Conservation (phyloP, 306 rosid genomes). For the Malus sieversii region DNA sequence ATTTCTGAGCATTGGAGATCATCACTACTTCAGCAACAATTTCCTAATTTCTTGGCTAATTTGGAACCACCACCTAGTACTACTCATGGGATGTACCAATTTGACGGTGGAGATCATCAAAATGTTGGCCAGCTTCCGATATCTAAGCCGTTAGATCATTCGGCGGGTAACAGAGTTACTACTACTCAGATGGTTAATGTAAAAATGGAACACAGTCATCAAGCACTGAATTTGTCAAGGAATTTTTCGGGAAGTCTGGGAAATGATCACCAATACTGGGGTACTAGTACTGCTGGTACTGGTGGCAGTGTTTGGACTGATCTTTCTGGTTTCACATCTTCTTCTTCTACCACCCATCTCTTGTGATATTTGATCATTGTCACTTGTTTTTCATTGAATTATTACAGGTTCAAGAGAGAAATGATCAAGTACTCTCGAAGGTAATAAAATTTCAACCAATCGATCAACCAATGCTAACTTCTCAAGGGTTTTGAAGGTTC, state of each 20-base stretch:
- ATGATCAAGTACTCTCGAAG: background rate
- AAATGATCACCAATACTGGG: slow-evolving; percentile 34
- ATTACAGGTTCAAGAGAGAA: background rate
- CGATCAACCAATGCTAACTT: slow-evolving; percentile 3
- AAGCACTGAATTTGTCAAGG: slow-evolving; percentile 48
- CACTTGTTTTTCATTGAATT: background rate
- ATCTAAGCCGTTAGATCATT: slow-evolving; percentile 26
- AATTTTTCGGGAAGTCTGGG: slow-evolving; percentile 43
- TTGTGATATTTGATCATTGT: slow-evolving; percentile 24
- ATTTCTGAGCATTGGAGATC: slow-evolving; percentile 53
- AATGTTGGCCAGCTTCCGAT: no score
- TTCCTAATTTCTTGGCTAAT: slow-evolving; percentile 48
- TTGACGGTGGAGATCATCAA: no score
- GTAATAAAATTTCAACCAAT: background rate
- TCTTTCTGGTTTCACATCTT: slow-evolving; percentile 50
- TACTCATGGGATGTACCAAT: slow-evolving; percentile 37
- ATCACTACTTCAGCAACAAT: slow-evolving; percentile 35
- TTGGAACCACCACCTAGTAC: slow-evolving; percentile 33
- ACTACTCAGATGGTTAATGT: slow-evolving; percentile 15
- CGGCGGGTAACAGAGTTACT: slow-evolving; percentile 27
- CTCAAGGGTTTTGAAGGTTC: slow-evolving; percentile 6
- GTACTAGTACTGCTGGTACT: background rate
- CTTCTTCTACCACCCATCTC: slow-evolving; percentile 45
- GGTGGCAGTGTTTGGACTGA: slow-evolving; percentile 52
- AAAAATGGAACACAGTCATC: slow-evolving; percentile 55